Evolutionary conservation across 2,329 filamentous ascomycete genomes (phyloP).

Genomic region (Clarireedia sp.): DNA sequence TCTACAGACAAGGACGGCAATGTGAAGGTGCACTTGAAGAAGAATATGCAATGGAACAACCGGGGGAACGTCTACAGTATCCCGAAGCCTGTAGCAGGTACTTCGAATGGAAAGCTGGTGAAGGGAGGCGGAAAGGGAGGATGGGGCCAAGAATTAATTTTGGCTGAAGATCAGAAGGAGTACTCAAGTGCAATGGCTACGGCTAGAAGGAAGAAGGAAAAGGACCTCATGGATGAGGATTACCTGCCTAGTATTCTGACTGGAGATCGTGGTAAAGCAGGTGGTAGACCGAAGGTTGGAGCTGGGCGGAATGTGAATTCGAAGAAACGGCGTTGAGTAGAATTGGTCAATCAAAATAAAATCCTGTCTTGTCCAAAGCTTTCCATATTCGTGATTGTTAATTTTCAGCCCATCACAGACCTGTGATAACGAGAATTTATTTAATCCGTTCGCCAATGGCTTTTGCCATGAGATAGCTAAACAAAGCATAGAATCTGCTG

Average conservation of each 20-base stretch:
- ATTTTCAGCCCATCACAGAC: neutral
- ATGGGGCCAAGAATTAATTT: conserved; percentile 76
- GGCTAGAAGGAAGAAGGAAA: conserved; percentile 59
- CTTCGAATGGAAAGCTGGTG: conserved; percentile 64
- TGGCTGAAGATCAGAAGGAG: conserved; percentile 96
- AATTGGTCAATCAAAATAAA: neutral
- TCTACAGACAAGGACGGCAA: conserved; percentile 72
- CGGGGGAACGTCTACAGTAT: conserved; percentile 88
- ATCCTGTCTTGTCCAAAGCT: conserved; percentile 9
- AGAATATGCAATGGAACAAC: conserved; percentile 94
- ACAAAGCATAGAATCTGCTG: neutral
- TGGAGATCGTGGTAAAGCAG: conserved; percentile 59
- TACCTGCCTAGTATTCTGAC: conserved; percentile 80
- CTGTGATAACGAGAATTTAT: neutral
- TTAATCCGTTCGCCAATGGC: too few relatives aligned
- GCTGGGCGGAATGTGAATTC: conserved; percentile 83
- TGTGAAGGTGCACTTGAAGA: conserved; percentile 81
- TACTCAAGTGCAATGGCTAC: conserved; percentile 58
- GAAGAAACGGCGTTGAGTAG: conserved; percentile 47
- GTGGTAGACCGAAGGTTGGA: conserved; percentile 69
- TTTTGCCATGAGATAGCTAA: neutral
- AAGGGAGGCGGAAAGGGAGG: conserved; percentile 71
- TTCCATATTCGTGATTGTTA: neutral
- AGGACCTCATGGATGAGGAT: conserved; percentile 91
- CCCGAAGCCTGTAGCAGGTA: conserved; percentile 80